Conservation (phyloP, 345 rosid genomes). For the Firmiana major region DNA sequence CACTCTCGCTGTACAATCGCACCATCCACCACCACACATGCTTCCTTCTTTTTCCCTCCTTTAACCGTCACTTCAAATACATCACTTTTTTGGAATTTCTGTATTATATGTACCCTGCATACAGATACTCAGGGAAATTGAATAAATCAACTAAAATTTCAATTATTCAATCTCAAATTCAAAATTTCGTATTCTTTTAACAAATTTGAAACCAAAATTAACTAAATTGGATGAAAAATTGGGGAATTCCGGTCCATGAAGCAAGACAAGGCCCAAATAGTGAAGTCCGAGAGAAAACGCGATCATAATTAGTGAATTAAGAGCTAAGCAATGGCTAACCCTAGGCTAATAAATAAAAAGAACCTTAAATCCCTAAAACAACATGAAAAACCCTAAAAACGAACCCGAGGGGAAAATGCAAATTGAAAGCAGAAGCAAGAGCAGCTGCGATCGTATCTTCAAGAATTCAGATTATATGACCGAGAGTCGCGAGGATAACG, state of each 20-base stretch:
- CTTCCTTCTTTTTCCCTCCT: constrained; percentile 11
- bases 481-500: neutral
- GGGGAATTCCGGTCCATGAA: neutral
- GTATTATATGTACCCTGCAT: neutral
- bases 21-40: constrained; percentile 31
- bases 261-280: neutral
- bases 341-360: neutral
- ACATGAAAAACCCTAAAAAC: neutral
- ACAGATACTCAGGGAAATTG: neutral
- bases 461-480: neutral
- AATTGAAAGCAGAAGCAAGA: neutral
- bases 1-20: constrained; percentile 10
- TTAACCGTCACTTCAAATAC: constrained; percentile 17
- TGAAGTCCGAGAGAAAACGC: neutral
- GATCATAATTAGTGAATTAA: neutral
- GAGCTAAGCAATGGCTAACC: neutral
- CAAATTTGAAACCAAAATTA: neutral
- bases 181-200: neutral
- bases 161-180: neutral
- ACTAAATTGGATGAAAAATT: neutral
- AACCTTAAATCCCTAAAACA: neutral
- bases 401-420: neutral
- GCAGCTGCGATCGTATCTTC: neutral
- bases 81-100: neutral
- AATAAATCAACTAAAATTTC: neutral